Evolutionary conservation across 2,329 filamentous ascomycete species (phyloP).

Genomic region (Chaetomiaceae sp.): DNA sequence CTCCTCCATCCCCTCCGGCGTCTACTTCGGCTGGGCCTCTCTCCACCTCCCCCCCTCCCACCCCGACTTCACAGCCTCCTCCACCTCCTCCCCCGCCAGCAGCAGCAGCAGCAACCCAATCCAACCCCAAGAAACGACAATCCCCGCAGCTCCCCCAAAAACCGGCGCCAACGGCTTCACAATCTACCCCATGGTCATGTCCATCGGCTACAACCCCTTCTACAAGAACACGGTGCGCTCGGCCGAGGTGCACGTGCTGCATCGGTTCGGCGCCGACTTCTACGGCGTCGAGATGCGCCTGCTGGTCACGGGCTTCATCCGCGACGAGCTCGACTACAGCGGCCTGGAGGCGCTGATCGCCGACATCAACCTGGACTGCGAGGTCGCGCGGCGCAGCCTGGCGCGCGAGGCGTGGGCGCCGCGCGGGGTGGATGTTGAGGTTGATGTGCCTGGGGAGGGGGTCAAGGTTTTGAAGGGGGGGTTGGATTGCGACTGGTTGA

Average conservation of each 20-base stretch:
- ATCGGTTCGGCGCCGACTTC: slow-evolving; percentile 73
- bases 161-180: slow-evolving; percentile 6
- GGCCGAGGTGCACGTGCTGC: slow-evolving; percentile 87
- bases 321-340: slow-evolving; percentile 84
- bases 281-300: slow-evolving; percentile 78
- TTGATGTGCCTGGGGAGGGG: slow-evolving; percentile 9
- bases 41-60: slow-evolving; percentile 54
- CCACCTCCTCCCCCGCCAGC: background rate
- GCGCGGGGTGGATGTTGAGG: slow-evolving; percentile 31
- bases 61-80: slow-evolving; percentile 33
- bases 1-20: slow-evolving; percentile 63
- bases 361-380: slow-evolving; percentile 86
- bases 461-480: slow-evolving; percentile 24
- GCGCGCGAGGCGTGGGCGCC: slow-evolving; percentile 57
- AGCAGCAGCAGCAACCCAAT: background rate
- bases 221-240: slow-evolving; percentile 86
- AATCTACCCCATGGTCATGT: slow-evolving; percentile 84
- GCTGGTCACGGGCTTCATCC: slow-evolving; percentile 78
- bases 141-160: too few relatives aligned
- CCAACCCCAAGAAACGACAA: background rate
- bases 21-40: slow-evolving; percentile 91
- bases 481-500: slow-evolving; percentile 38
- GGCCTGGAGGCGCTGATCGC: slow-evolving; percentile 75
- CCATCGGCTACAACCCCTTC: slow-evolving; percentile 94
- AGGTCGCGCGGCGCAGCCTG: slow-evolving; percentile 72